Evolutionary conservation across 164 flowering plant genomes (phyloP), one percentile per base, ranked within the genome.

Genomic region (Cinnamomum micranthum): DNA sequence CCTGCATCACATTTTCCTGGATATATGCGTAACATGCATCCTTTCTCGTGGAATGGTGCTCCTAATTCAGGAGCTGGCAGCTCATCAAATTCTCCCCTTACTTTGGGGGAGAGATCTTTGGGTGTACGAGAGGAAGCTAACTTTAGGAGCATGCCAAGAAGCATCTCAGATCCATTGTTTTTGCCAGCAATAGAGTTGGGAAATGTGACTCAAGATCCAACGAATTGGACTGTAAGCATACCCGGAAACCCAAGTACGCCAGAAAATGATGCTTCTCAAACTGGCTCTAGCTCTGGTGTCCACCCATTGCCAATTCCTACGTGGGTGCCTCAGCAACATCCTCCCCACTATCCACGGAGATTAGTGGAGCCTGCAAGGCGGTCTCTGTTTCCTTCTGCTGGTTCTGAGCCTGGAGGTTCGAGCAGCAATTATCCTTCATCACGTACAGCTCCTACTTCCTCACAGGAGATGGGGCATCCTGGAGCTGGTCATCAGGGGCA

Each of bases 291-390:
- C 80, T 76, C 89, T 70, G 83, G 50, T 10, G 71, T 73, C 62
- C 83, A 83, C 76, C 80, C 86, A 47, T 71, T 85, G n/a, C 69
- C 88, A 69, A 71, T 79, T 50, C 81, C 88, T 65, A 50, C 71
- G 20, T 84, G 82, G 89, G 81, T 67, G 70, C 80, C 88, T 78
- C 83, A 76, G 74, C 86, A 77, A 10, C 76, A 72, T 77, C 77
- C 83, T 73, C 25, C 75, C 10, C 87, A 80, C 12, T 77, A 79
- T 81, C 82, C 85, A 3, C 71, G 89, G 23, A 87, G 93, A 71
- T 66, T 90, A 59, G 85, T 92, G 0, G 93, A 93, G 73, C 80
- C 78, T 77, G 86, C 86, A 75, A 87, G 93, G 6, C 80, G 88
- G n/a, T 84, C 89, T 2, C 72, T 91, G 77, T 71, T 87, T 76